These are phyloP conservation scores for Cyclotella choctawhatcheeana DNA, from an alignment of 108 stramenopile species.

Conservation along the genomic window DNA sequence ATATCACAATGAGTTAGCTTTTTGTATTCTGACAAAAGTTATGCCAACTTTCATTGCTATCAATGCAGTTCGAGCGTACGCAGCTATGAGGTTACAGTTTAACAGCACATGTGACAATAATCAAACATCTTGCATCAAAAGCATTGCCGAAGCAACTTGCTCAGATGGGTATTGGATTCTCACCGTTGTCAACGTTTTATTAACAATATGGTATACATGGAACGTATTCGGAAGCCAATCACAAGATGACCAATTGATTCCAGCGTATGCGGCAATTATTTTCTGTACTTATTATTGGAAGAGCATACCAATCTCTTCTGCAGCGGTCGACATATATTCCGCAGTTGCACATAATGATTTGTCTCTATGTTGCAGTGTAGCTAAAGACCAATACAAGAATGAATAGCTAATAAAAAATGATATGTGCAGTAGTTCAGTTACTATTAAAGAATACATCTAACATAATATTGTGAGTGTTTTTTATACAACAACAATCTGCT, in stretches of 20 bases:
- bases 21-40: background rate
- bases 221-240: slow-evolving; percentile 25
- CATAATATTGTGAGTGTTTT: background rate
- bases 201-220: slow-evolving; percentile 37
- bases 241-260: slow-evolving; percentile 28
- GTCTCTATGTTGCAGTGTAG: slow-evolving; percentile 13
- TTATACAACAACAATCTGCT: background rate
- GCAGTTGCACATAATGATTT: slow-evolving; percentile 33
- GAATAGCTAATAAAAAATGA: slow-evolving; percentile 12
- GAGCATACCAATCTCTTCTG: slow-evolving; percentile 18
- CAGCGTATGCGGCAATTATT: slow-evolving; percentile 9
- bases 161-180: background rate
- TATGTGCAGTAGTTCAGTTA: background rate
- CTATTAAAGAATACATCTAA: background rate
- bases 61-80: slow-evolving; percentile 16
- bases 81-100: slow-evolving; percentile 12
- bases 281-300: slow-evolving; percentile 17
- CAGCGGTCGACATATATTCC: slow-evolving; percentile 24
- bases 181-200: background rate
- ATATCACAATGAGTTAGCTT: slow-evolving; percentile 14
- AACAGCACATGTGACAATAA: slow-evolving; percentile 1
- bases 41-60: slow-evolving; percentile 19
- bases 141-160: background rate
- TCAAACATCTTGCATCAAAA: background rate
- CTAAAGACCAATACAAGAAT: slow-evolving; percentile 27